Evolutionary conservation across 139 green algal species (phyloP), one percentile per base, ranked within the genome.

Genomic region (Closterium sp.): DNA sequence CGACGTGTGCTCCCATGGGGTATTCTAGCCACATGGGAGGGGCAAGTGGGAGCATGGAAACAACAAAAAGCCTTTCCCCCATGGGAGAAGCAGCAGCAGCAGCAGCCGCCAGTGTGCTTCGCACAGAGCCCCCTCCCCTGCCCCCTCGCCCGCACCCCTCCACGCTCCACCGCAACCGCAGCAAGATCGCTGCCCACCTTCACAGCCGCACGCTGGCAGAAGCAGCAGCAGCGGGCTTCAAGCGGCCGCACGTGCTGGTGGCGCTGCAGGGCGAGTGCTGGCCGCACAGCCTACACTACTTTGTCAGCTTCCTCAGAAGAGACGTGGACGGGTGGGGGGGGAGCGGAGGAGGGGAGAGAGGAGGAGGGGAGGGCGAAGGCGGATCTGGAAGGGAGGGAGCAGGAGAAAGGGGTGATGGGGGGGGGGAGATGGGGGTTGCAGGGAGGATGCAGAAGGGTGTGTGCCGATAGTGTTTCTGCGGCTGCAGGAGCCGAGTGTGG

Each of bases 241-340:
- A 8, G 4, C 33, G 34, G 16, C 9, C 87, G n/a, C 90, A 93
- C 38, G 85, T 93, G 84, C 81, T 93, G 33, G 90, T 93, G 33
- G 19, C n/a, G 4, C 34, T 91, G 34, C 34, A 90, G 35, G 21
- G 87, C 25, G 36, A 76, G 1, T 76, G 81, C 33, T 93, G 90
- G 90, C 90, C 90, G 25, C 34, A 43, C 33, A 93, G 89, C 86
- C 31, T 93, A 9, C 93, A 85, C 87, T 32, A 90, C 87, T 93
- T 93, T 43, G 87, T 93, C 5, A 28, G 21, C 32, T 34, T 33
- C 38, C 81, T 93, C 25, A 76, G 55, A 12, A 28, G 55, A 19
- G 16, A 76, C 10, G 55, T 6, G 12, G 55, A 19, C 55, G 16
- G 16, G 55, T 76, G 55, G 55, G 55, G 55, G 23, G 55, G 25